Conservation (phyloP, 2,329 filamentous ascomycete genomes). For the Calonectria crousiana region DNA sequence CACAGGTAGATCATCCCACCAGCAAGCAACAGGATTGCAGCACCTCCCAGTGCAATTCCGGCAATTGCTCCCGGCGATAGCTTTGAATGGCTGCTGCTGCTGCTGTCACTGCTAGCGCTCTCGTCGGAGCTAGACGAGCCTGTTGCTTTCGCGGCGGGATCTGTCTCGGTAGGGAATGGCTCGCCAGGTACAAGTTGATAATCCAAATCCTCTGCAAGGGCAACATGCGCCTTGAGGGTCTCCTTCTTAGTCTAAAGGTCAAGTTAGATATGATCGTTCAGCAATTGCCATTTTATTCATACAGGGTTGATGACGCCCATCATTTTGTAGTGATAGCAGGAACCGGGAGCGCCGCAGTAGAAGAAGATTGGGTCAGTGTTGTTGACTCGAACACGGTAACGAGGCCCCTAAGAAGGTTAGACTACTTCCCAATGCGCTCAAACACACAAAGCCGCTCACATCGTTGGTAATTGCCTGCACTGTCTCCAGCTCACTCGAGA, state of each 20-base stretch:
- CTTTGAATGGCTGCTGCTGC: not conserved
- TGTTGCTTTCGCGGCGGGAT: conserved; percentile 22
- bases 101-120: not conserved
- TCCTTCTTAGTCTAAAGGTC: conserved; percentile 57
- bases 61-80: conserved; percentile 65
- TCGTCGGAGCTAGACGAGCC: conserved; percentile 21
- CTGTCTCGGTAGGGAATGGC: conserved; percentile 62
- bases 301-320: conserved; percentile 81
- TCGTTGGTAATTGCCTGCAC: conserved; percentile 60
- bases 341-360: conserved; percentile 76
- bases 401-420: conserved; percentile 51
- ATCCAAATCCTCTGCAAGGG: conserved; percentile 60
- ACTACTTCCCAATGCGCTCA: not conserved
- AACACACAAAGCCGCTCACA: conserved; percentile 48
- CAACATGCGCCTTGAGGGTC: conserved; percentile 61
- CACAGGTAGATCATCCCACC: conserved; percentile 62
- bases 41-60: conserved; percentile 67
- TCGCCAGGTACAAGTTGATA: conserved; percentile 69
- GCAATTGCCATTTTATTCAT: conserved; percentile 35
- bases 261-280: conserved; percentile 17
- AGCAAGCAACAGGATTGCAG: conserved; percentile 58
- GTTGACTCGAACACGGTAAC: conserved; percentile 63
- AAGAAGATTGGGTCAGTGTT: conserved; percentile 75
- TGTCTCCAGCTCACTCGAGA: conserved; percentile 64
- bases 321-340: conserved; percentile 76